Percentiles rank a stretch among this genome's conserved stretches.
Evolutionary conservation across 345 rosid species (phyloP).

Genomic region (Acer negundo): DNA sequence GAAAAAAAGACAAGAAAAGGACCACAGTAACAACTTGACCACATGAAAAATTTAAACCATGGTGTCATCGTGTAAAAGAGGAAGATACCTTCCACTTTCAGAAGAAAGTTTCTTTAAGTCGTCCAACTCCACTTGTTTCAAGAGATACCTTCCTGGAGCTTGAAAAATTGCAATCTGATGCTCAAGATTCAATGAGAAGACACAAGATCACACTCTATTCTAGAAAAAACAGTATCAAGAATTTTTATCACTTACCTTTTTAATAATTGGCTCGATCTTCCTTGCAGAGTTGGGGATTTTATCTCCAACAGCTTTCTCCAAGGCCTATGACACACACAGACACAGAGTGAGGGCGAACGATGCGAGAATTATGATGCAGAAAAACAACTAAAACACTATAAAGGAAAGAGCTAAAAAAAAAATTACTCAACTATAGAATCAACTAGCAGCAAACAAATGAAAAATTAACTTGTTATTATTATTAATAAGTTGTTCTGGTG

Average conservation of each 20-base stretch:
- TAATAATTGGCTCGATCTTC: constrained; percentile 73
- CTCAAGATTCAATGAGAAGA: constrained; percentile 36
- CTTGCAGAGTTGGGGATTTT: constrained; percentile 54
- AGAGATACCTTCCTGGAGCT: constrained; percentile 78
- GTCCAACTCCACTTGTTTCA: constrained; percentile 70
- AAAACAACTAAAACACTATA: constrained; percentile 3
- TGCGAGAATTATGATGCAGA: not conserved
- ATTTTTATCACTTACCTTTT: constrained; percentile 55
- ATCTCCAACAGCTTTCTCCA: constrained; percentile 85
- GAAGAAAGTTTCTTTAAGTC: constrained; percentile 58
- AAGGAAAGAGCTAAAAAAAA: not conserved
- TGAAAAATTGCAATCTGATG: constrained; percentile 80
- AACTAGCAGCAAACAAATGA: not conserved
- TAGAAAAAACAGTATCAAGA: constrained; percentile 26
- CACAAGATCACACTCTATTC: constrained; percentile 25
- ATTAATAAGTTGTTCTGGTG: constrained; percentile 15
- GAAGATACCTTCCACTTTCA: constrained; percentile 73
- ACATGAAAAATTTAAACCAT: constrained; percentile 10
- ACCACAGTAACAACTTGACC: not conserved
- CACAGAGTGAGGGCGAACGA: constrained; percentile 18
- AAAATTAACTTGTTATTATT: not conserved
- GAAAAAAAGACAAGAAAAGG: not conserved
- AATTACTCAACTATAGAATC: not conserved
- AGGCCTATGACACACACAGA: constrained; percentile 44
- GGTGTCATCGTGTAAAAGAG: constrained; percentile 8